Percentiles rank a stretch among this genome's conserved stretches.
Conservation (phyloP, 495 filamentous ascomycete genomes). For the Hypoxylon rickii region DNA sequence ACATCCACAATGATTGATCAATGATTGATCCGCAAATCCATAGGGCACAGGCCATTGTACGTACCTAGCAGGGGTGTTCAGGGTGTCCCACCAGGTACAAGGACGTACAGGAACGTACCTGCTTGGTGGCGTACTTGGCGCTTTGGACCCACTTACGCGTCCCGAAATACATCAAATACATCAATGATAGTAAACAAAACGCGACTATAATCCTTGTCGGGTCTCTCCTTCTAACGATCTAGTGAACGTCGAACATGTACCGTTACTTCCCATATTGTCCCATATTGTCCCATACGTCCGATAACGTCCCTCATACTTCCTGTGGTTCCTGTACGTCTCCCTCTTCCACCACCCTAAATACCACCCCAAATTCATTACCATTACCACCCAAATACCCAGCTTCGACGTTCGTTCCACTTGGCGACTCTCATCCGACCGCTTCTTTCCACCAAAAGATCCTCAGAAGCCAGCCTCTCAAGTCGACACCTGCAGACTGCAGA, state of each 20-base stretch:
- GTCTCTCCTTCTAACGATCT: constrained; percentile 13
- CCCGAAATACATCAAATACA: no score
- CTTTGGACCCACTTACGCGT: constrained; percentile 30
- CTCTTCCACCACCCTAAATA: no score
- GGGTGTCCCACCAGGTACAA: no score
- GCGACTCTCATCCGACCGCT: constrained; percentile 27
- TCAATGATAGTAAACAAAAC: constrained; percentile 39
- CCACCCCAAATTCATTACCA: constrained; percentile 1
- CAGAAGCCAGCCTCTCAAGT: constrained; percentile 24
- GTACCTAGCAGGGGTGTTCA: no score
- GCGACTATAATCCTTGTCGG: constrained; percentile 17
- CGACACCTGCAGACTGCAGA: constrained; percentile 24
- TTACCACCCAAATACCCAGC: not conserved
- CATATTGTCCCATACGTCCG: no score
- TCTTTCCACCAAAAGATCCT: constrained; percentile 23
- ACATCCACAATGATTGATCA: not conserved
- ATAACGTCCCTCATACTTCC: no score
- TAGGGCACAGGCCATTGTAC: no score
- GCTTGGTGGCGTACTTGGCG: constrained; percentile 21
- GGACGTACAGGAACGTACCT: not conserved
- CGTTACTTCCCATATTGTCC: constrained; percentile 2
- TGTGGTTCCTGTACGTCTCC: no score
- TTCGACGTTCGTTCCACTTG: no score
- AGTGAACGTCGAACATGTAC: constrained; percentile 14
- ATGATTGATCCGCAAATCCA: not conserved